Base-by-base conservation (phyloP, 805 yeast species). In the Kodamaea nitidulidarum region DNA sequence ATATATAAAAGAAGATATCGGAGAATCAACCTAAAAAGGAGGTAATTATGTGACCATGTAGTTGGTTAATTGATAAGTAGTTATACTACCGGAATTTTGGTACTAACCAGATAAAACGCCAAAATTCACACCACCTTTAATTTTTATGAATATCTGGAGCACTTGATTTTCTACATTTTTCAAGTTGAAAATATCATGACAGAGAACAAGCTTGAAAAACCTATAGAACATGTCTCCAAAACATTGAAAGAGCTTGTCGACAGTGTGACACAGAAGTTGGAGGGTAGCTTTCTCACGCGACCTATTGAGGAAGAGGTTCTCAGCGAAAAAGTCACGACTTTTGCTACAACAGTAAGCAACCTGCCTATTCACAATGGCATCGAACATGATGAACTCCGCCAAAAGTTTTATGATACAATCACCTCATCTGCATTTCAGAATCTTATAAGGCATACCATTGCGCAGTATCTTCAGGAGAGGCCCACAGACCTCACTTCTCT, bases 371-470 rank as follows among this genome's bases (percentile, higher is more conserved):
- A 14, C 7, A 6, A 27, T 15, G 31, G 14, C 10, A 27, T 27
- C 5, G 15, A 27, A 27, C 4, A 6, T 5, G 40, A 40, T 1
- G 52, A 48, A 1, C 39, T 62, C 15, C 50, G 45, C 11, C 45
- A 43, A n/a, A 52, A 48, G 29, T 40, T 54, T 3, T 44, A 43
- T n/a, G 57, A 55, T 8, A 49, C 49, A 15, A 41, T 62, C 3
- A 26, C 54, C 11, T 41, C 44, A 4, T 45, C 48, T 30, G 54
- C 59, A 5, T 54, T 62, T 44, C 54, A 54, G 36, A 43, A 35
- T 12, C 39, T 48, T 9, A 32, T 47, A 9, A 47, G 46, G n/a
- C 32, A 27, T 5, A 14, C 29, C 17, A 28, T 38, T 2, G 10
- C 29, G 15, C 17, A 32, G 4, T 33, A 27, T 14, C 16, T 12